Evolutionary conservation across 2,329 filamentous ascomycete species (phyloP).

Genomic region (Zarea fungicola): DNA sequence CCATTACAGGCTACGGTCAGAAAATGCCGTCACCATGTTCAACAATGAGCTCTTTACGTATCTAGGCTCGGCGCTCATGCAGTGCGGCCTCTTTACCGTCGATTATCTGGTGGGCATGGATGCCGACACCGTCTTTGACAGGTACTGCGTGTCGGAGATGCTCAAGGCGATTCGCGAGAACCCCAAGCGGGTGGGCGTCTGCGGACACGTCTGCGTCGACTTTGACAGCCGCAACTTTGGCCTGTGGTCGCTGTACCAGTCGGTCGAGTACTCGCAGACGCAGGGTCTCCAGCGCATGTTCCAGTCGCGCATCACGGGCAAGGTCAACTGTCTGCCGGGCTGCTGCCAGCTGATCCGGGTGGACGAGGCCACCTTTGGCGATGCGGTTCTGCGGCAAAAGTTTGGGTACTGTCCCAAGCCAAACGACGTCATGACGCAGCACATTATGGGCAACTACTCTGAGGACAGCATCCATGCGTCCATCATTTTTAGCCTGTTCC

Average conservation of each 20-base stretch:
- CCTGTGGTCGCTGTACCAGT: constrained; percentile 42
- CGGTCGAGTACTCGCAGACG: constrained; percentile 43
- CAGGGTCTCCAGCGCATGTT: constrained; percentile 44
- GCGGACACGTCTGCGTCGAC: constrained; percentile 44
- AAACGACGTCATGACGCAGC: constrained; percentile 43
- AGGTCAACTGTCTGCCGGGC: constrained; percentile 44
- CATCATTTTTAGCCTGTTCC: constrained; percentile 42
- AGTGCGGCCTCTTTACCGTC: constrained; percentile 33
- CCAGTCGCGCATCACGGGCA: constrained; percentile 44
- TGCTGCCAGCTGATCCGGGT: constrained; percentile 47
- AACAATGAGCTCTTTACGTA: constrained; percentile 38
- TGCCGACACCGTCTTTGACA: constrained; percentile 42
- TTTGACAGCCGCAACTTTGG: constrained; percentile 37
- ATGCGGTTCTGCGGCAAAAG: constrained; percentile 38
- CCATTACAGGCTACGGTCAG: constrained; percentile 40
- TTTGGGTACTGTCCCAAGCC: constrained; percentile 45
- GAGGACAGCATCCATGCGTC: constrained; percentile 46
- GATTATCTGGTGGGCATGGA: constrained; percentile 44
- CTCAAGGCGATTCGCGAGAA: constrained; percentile 37
- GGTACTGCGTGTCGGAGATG: constrained; percentile 39
- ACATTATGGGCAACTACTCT: constrained; percentile 44
- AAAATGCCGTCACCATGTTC: constrained; percentile 40
- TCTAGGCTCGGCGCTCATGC: constrained; percentile 33
- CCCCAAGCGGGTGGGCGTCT: constrained; percentile 40
- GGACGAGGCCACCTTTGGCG: constrained; percentile 44